Conservation (phyloP, 805 yeast genomes). For the Wickerhamomyces kurtzmanii region DNA sequence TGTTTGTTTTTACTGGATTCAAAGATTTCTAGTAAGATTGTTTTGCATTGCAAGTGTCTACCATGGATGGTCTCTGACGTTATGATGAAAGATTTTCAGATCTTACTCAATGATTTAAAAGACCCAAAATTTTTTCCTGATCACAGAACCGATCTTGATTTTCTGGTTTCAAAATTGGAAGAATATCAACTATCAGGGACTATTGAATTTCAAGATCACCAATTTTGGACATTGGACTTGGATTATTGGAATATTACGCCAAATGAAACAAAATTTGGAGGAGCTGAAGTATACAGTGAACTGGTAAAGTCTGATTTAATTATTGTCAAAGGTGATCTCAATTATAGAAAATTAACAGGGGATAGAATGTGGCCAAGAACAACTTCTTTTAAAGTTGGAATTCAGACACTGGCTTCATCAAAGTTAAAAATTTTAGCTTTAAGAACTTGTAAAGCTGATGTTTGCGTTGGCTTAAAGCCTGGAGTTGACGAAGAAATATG, state of each 20-base stretch:
- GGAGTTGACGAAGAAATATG: slow-evolving; percentile 68
- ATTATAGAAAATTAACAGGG: slow-evolving; percentile 88
- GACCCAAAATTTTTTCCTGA: slow-evolving; percentile 40
- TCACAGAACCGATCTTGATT: slow-evolving; percentile 34
- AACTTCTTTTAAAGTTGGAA: slow-evolving; percentile 62
- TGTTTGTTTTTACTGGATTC: slow-evolving; percentile 62
- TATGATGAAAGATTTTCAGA: slow-evolving; percentile 67
- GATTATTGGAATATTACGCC: slow-evolving; percentile 66
- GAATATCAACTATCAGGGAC: slow-evolving; percentile 34
- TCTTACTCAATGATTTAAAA: slow-evolving; percentile 45
- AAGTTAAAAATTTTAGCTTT: slow-evolving; percentile 63
- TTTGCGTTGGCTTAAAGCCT: slow-evolving; percentile 69
- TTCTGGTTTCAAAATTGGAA: slow-evolving; percentile 35
- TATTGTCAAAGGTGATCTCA: slow-evolving; percentile 91
- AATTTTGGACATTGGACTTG: slow-evolving; percentile 79
- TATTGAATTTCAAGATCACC: slow-evolving; percentile 43
- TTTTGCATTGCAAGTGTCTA: slow-evolving; percentile 78
- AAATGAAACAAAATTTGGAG: slow-evolving; percentile 43
- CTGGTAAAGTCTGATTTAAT: slow-evolving; percentile 58
- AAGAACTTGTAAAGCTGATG: slow-evolving; percentile 96
- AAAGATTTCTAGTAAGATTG: slow-evolving; percentile 51
- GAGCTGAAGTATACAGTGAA: slow-evolving; percentile 49
- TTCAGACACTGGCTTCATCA: slow-evolving; percentile 55
- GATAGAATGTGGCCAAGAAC: slow-evolving; percentile 84
- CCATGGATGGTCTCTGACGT: slow-evolving; percentile 99